Conservation (phyloP, 176 grass and related monocot genomes). For the Cocos nucifera region DNA sequence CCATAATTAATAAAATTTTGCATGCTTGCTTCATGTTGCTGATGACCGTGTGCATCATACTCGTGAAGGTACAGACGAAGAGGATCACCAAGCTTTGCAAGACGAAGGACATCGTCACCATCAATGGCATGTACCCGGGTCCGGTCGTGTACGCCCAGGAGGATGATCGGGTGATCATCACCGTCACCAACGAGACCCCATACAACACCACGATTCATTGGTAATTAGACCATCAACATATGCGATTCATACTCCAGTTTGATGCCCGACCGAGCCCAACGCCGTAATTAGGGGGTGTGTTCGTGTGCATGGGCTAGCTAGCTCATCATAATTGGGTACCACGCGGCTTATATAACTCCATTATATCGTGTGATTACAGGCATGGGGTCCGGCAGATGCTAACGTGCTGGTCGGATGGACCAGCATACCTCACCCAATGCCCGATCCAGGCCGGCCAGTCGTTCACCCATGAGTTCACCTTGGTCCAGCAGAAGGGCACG, state of each 20-base stretch:
- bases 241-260: background rate
- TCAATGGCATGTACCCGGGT: slow-evolving; percentile 20
- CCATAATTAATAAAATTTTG: too few species aligned
- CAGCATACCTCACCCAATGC: slow-evolving; percentile 70
- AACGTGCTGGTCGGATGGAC: slow-evolving; percentile 65
- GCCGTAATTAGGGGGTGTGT: background rate
- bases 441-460: slow-evolving; percentile 47
- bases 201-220: slow-evolving; percentile 26
- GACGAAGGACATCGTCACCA: slow-evolving; percentile 18
- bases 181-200: slow-evolving; percentile 21
- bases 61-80: slow-evolving; percentile 18
- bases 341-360: too few species aligned
- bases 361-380: slow-evolving; percentile 18
- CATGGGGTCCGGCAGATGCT: slow-evolving; percentile 55
- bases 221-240: slow-evolving; percentile 2
- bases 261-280: background rate
- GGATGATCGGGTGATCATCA: slow-evolving; percentile 20
- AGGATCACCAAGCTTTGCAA: slow-evolving; percentile 19
- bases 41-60: too few species aligned
- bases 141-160: slow-evolving; percentile 13
- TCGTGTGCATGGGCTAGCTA: background rate
- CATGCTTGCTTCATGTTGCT: too few species aligned
- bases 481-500: too few species aligned
- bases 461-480: slow-evolving; percentile 33
- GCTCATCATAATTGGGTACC: too few species aligned